phyloP scores from a whole-genome alignment of 306 rosid genomes.

The Acacia melanoxylon region DNA sequence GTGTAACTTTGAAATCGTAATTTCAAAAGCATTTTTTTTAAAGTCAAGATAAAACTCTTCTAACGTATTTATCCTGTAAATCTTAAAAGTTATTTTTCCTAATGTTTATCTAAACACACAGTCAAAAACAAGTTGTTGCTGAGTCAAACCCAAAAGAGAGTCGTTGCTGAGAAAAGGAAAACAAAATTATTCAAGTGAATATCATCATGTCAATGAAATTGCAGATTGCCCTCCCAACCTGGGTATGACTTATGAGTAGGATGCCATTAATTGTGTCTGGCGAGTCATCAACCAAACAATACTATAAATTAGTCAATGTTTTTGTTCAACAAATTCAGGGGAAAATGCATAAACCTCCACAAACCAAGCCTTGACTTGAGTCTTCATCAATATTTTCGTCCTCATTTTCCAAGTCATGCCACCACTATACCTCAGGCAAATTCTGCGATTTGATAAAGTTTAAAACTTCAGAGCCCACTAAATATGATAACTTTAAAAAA shows the following conservation, averaged over 20 bases:
- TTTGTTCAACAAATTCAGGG: background rate
- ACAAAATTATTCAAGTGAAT: background rate
- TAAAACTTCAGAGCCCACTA: conserved; percentile 12
- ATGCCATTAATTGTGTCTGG: background rate
- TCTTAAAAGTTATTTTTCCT: no score
- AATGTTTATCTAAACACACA: no score
- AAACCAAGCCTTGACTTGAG: background rate
- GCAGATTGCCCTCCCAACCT: background rate
- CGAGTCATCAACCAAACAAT: background rate
- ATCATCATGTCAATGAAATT: background rate
- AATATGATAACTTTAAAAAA: background rate
- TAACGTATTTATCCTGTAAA: no score
- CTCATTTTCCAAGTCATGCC: background rate
- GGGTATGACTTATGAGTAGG: background rate
- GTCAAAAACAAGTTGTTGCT: no score
- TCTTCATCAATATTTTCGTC: background rate
- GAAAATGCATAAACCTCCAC: background rate
- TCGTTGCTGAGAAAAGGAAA: background rate
- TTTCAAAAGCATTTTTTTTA: no score
- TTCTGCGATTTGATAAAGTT: conserved; percentile 19
- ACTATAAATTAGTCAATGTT: background rate
- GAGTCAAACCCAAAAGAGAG: no score
- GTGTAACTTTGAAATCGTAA: no score
- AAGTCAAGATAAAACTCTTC: no score
- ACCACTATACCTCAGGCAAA: conserved; percentile 15